Percentiles rank a stretch among this genome's conserved stretches.
These are phyloP conservation scores for Ogataea polymorpha DNA, from an alignment of 805 yeast genomes.

Conservation along the genomic window DNA sequence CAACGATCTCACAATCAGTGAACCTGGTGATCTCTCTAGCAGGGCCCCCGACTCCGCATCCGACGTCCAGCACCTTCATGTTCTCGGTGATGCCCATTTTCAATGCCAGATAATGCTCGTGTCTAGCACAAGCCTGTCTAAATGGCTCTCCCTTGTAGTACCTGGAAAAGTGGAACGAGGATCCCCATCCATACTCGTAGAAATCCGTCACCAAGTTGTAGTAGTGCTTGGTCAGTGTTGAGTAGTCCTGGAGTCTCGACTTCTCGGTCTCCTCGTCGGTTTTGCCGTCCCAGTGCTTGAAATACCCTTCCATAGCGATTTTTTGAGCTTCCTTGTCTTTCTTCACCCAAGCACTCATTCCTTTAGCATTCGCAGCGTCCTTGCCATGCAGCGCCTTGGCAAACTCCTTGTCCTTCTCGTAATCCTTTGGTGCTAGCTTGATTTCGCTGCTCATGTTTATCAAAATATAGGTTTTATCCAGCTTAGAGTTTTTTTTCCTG, in stretches of 20 bases:
- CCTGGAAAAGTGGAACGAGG: conserved; percentile 95
- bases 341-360: conserved; percentile 70
- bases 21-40: conserved; percentile 94
- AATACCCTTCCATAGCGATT: conserved; percentile 84
- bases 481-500: neutral
- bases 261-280: conserved; percentile 69
- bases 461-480: neutral
- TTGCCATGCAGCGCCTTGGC: conserved; percentile 87
- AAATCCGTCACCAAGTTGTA: conserved; percentile 96
- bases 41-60: conserved; percentile 99
- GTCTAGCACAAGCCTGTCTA: conserved; percentile 92
- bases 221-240: conserved; percentile 89
- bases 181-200: conserved; percentile 99
- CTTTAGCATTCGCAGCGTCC: conserved; percentile 57
- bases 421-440: conserved; percentile 52
- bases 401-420: conserved; percentile 62
- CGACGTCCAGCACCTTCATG: conserved; percentile 92
- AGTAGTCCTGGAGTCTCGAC: conserved; percentile 76
- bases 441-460: conserved; percentile 13
- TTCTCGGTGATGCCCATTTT: conserved; percentile 76
- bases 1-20: conserved; percentile 82
- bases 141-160: conserved; percentile 93
- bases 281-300: conserved; percentile 97
- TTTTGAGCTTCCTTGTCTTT: conserved; percentile 78
- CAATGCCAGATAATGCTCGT: conserved; percentile 90